These are phyloP conservation scores for Trichophyton benhamiae DNA, from an alignment of 2,329 filamentous ascomycete species.

Conservation along the genomic window DNA sequence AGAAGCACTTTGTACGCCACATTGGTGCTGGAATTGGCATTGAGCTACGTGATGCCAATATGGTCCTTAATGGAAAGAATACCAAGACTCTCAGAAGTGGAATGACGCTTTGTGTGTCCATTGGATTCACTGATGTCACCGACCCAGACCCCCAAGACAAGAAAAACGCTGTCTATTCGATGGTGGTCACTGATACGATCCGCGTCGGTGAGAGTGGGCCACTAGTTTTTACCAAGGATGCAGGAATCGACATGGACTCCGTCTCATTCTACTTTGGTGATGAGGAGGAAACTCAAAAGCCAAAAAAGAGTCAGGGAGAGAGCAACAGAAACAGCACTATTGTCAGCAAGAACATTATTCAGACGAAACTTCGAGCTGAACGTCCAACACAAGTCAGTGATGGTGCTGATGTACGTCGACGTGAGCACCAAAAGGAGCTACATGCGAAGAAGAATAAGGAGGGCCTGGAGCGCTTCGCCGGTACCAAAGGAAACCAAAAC, in stretches of 20 bases:
- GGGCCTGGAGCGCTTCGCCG: conserved; percentile 71
- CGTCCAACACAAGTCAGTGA: conserved; percentile 79
- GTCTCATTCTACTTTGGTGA: conserved; percentile 99
- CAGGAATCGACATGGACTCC: conserved; percentile 78
- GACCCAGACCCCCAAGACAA: conserved; percentile 82
- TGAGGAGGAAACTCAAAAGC: conserved; percentile 69
- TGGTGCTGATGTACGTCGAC: conserved; percentile 72
- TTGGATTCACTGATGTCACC: conserved; percentile 78
- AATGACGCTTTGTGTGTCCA: conserved; percentile 88
- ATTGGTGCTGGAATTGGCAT: conserved; percentile 88
- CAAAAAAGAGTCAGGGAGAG: conserved; percentile 72
- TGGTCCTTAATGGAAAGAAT: conserved; percentile 81
- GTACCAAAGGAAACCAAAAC: conserved; percentile 72
- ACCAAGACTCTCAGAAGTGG: conserved; percentile 74
- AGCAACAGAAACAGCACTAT: conserved; percentile 73
- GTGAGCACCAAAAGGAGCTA: conserved; percentile 84
- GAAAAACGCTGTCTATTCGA: conserved; percentile 75
- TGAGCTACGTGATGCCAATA: conserved; percentile 71
- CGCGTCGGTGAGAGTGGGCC: conserved; percentile 56
- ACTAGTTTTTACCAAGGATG: conserved; percentile 88
- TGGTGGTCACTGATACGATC: conserved; percentile 85
- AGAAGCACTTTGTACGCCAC: conserved; percentile 88
- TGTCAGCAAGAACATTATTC: conserved; percentile 88
- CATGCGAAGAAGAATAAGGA: conserved; percentile 81
- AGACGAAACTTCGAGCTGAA: conserved; percentile 82